A percentile compares a stretch with the other conserved stretches of the same genome.
Evolutionary conservation across 768 basidiomycete species (phyloP).

Genomic region (Calocybe gangraenosa): DNA sequence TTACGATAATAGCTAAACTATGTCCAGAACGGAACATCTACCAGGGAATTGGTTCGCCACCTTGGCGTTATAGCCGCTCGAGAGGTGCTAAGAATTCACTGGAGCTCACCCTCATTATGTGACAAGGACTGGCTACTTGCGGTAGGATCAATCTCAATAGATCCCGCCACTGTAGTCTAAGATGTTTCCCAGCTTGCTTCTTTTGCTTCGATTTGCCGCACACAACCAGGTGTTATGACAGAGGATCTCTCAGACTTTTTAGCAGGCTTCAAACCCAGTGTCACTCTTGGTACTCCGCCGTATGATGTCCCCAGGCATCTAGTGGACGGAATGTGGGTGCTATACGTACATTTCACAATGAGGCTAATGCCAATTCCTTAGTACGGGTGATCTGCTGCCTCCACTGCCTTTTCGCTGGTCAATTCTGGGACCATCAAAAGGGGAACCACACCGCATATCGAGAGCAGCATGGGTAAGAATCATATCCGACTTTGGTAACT

Average conservation of each 20-base stretch:
- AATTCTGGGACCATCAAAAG: background rate
- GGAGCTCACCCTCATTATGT: background rate
- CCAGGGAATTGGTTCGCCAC: slow-evolving; percentile 4
- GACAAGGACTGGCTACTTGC: background rate
- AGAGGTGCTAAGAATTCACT: background rate
- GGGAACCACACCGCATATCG: background rate
- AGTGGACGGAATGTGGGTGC: slow-evolving; percentile 18
- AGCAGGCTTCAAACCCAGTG: background rate
- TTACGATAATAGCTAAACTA: too few relatives aligned
- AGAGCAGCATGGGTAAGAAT: slow-evolving; percentile 3
- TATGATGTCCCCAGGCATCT: slow-evolving; percentile 19
- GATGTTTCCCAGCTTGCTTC: background rate
- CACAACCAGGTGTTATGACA: background rate
- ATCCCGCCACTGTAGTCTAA: background rate
- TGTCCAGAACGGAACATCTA: background rate
- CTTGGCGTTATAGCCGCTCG: slow-evolving; percentile 2
- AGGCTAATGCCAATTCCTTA: background rate
- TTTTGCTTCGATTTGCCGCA: background rate
- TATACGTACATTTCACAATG: background rate
- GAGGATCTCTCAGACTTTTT: background rate
- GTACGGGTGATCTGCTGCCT: slow-evolving; percentile 5
- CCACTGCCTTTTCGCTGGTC: background rate
- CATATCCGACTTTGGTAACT: background rate
- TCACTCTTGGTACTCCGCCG: slow-evolving; percentile 12
- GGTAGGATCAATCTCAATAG: background rate